Conservation (phyloP, 108 stramenopile genomes). For the Fistulifera pelliculosa region DNA sequence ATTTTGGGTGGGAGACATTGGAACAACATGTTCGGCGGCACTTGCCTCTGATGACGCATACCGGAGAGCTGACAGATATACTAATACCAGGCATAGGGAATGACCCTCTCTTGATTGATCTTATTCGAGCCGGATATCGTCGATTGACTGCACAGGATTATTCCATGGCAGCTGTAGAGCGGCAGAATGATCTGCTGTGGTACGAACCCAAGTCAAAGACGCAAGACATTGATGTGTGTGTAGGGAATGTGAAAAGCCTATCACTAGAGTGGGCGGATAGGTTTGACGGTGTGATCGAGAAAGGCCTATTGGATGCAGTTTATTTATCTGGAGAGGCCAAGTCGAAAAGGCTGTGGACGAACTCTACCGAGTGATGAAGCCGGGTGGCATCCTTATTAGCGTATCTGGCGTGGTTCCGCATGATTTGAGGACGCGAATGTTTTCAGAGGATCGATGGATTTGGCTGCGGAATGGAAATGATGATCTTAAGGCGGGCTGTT, state of each 20-base stretch:
- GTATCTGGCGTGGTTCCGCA: conserved; percentile 66
- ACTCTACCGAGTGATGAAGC: conserved; percentile 37
- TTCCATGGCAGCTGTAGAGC: conserved; percentile 59
- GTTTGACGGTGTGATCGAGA: conserved; percentile 71
- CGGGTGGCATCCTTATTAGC: conserved; percentile 45
- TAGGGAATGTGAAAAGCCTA: conserved; percentile 52
- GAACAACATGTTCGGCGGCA: conserved; percentile 15
- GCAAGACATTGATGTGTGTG: conserved; percentile 25
- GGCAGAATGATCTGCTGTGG: conserved; percentile 50
- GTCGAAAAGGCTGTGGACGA: conserved; percentile 46
- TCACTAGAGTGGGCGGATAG: conserved; percentile 32
- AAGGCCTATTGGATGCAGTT: conserved; percentile 71
- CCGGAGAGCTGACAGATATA: neutral
- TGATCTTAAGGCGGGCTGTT: conserved; percentile 72
- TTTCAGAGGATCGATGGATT: conserved; percentile 33
- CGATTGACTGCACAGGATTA: conserved; percentile 64
- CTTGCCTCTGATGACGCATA: neutral
- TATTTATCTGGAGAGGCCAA: conserved; percentile 69
- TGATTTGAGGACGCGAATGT: conserved; percentile 37
- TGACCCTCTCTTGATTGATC: conserved; percentile 60
- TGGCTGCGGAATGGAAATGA: conserved; percentile 68
- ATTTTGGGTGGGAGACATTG: conserved; percentile 59
- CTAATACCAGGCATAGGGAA: conserved; percentile 74
- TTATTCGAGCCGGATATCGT: conserved; percentile 46
- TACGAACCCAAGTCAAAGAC: conserved; percentile 13